phyloP scores from a whole-genome alignment of 73 alveolate genomes.

The Effrenium voratum region DNA sequence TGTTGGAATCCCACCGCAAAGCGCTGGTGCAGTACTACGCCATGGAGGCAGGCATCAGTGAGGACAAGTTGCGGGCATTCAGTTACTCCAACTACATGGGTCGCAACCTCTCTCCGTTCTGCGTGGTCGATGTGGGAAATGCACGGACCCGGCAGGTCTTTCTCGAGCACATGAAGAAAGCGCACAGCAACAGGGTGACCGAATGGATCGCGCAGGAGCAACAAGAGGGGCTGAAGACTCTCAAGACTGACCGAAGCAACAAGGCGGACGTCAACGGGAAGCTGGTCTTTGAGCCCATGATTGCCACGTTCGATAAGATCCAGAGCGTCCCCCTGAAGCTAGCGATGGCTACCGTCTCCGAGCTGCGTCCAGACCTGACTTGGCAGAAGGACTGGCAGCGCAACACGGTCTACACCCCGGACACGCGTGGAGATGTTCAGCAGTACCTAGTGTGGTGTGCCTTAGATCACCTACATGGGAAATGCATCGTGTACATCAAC shows the following conservation, averaged over 20 bases:
- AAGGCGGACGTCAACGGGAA: not conserved
- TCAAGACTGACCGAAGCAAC: not conserved
- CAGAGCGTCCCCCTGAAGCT: no score
- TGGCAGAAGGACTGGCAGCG: not conserved
- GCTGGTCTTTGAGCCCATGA: not conserved
- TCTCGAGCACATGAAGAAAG: not conserved
- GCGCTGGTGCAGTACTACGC: not conserved
- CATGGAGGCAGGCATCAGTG: not conserved
- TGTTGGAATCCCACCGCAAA: not conserved
- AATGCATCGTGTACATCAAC: not conserved
- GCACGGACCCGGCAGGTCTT: not conserved
- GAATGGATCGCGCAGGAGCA: not conserved
- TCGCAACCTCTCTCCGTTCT: not conserved
- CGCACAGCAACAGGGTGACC: not conserved
- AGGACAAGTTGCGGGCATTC: not conserved
- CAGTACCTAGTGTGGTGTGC: not conserved
- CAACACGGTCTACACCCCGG: not conserved
- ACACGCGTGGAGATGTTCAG: not conserved
- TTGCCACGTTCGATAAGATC: not conserved
- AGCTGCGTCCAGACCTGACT: not conserved
- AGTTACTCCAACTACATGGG: not conserved
- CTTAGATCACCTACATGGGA: not conserved
- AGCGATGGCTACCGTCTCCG: not conserved
- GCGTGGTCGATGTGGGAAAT: not conserved
- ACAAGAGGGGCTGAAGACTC: not conserved